phyloP scores from a whole-genome alignment of 345 rosid species.

The Chamaenerion angustifolium region DNA sequence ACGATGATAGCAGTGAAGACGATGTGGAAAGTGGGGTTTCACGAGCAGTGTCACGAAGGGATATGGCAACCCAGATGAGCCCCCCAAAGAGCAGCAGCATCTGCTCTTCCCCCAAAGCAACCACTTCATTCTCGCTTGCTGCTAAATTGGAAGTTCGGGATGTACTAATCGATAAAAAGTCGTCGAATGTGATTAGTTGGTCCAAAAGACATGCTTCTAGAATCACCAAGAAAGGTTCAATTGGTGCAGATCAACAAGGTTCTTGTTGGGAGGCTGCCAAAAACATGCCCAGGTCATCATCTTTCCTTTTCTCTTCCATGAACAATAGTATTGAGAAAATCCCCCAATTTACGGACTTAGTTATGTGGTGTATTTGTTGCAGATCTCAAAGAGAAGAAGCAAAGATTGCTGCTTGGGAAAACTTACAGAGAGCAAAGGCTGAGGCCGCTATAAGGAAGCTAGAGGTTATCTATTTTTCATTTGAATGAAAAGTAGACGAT shows the following conservation, averaged over 20 bases:
- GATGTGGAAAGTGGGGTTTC: conserved; percentile 23
- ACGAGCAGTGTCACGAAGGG: conserved; percentile 49
- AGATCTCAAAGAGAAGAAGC: conserved; percentile 86
- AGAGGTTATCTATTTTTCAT: conserved; percentile 36
- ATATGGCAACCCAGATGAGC: conserved; percentile 95
- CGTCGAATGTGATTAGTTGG: conserved; percentile 43
- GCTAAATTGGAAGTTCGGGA: conserved; percentile 59
- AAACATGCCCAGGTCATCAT: conserved; percentile 48
- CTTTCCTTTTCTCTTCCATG: too few relatives aligned
- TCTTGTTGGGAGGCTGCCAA: conserved; percentile 31
- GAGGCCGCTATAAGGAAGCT: conserved; percentile 85
- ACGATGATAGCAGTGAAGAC: conserved; percentile 17
- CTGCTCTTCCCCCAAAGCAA: conserved; percentile 27
- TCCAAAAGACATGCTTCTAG: conserved; percentile 38
- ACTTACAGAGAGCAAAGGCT: conserved; percentile 92
- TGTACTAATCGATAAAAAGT: conserved; percentile 63
- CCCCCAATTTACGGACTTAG: background rate
- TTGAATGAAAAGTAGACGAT: too few relatives aligned
- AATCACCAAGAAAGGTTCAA: conserved; percentile 26
- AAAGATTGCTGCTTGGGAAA: conserved; percentile 91
- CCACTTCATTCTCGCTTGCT: conserved; percentile 29
- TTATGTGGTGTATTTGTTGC: conserved; percentile 6
- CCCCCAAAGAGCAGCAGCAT: conserved; percentile 23
- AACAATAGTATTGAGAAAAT: too few relatives aligned
- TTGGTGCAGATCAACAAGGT: conserved; percentile 15